These are phyloP conservation scores for Grosmannia clavigera DNA, from an alignment of 2,329 filamentous ascomycete genomes.

Conservation along the genomic window DNA sequence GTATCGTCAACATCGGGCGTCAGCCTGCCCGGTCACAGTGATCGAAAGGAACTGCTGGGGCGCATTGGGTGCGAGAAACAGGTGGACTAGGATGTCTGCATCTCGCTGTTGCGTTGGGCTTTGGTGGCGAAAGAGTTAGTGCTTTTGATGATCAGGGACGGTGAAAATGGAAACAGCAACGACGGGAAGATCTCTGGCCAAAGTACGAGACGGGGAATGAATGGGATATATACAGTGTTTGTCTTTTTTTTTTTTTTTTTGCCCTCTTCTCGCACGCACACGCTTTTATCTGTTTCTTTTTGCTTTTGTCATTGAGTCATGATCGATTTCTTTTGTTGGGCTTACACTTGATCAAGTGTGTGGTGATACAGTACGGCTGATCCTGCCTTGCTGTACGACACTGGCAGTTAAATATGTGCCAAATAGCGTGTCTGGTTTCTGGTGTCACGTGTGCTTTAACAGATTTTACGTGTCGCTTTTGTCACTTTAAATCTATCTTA, in stretches of 20 bases:
- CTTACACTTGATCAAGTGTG: background rate
- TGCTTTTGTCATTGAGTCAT: background rate
- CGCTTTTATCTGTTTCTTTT: background rate
- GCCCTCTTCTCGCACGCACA: background rate
- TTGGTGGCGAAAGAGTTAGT: background rate
- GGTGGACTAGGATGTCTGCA: constrained; percentile 28
- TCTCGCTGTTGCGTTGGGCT: background rate
- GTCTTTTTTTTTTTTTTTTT: background rate
- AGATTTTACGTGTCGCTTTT: too few relatives aligned
- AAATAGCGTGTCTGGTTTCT: background rate
- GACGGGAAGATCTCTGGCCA: constrained; percentile 1
- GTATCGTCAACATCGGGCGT: constrained; percentile 42
- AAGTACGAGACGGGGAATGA: background rate
- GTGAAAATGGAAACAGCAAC: background rate
- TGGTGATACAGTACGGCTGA: background rate
- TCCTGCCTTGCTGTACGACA: background rate
- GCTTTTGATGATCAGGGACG: background rate
- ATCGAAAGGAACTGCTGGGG: constrained; percentile 69
- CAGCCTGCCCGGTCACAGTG: constrained; percentile 57
- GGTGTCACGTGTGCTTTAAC: too few relatives aligned
- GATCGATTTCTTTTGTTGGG: background rate
- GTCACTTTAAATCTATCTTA: too few relatives aligned
- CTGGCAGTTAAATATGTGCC: background rate
- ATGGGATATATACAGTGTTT: background rate
- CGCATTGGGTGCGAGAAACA: constrained; percentile 77